Evolutionary conservation across 2,329 filamentous ascomycete species (phyloP).

Genomic region (Chaetomium sp.): DNA sequence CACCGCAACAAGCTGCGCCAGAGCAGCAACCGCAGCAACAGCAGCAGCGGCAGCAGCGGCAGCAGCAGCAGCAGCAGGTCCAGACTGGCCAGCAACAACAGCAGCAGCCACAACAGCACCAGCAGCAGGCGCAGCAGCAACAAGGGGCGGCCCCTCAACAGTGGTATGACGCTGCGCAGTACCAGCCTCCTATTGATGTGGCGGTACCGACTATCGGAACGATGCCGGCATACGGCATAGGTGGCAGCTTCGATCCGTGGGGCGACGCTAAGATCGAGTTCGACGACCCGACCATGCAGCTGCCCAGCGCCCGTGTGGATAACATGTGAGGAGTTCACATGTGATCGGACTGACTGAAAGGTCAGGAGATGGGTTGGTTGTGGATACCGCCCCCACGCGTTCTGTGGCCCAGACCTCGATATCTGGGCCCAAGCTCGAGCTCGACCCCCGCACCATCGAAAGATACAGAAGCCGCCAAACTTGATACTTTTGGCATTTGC

Average conservation of each 20-base stretch:
- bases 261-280: conserved; percentile 47
- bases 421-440: too few relatives aligned
- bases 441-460: too few relatives aligned
- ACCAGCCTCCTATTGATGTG: conserved; percentile 53
- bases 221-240: conserved; percentile 43
- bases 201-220: conserved; percentile 41
- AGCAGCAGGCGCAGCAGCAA: conserved; percentile 30
- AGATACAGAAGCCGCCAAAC: too few relatives aligned
- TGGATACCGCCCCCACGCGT: too few relatives aligned
- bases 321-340: conserved; percentile 35
- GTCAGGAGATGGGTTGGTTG: too few relatives aligned
- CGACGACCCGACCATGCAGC: conserved; percentile 51
- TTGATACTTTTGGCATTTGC: too few relatives aligned
- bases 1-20: conserved; percentile 30
- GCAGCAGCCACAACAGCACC: conserved; percentile 30
- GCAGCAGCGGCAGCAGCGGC: conserved; percentile 23
- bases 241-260: conserved; percentile 48
- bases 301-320: conserved; percentile 54
- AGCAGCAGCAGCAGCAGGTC: conserved; percentile 30
- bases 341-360: too few relatives aligned
- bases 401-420: too few relatives aligned
- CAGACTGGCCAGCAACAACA: conserved; percentile 30
- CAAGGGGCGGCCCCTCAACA: conserved; percentile 39
- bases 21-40: conserved; percentile 27
- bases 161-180: conserved; percentile 47